Conservation (phyloP, 805 yeast species). For the Myxozyma vanderwaltii region DNA sequence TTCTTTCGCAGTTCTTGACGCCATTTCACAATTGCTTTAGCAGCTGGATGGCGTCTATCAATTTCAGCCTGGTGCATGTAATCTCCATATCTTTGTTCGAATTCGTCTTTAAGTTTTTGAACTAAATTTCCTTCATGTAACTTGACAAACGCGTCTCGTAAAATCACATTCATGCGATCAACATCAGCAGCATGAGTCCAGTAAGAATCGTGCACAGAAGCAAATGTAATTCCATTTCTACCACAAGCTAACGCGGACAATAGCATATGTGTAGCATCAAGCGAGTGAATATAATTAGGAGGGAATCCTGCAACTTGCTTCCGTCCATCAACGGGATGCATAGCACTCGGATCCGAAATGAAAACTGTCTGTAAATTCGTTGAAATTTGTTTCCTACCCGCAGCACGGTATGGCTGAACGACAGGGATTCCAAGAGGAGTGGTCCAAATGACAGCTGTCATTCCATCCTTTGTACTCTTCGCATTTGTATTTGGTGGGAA, state of each 20-base stretch:
- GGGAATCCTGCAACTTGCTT: constrained; percentile 94
- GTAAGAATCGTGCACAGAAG: constrained; percentile 95
- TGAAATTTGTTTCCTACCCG: constrained; percentile 62
- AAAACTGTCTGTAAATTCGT: constrained; percentile 87
- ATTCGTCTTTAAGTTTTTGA: constrained; percentile 70
- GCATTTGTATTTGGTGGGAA: constrained; percentile 64
- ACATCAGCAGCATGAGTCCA: constrained; percentile 96
- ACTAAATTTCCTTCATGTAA: constrained; percentile 77
- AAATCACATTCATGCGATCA: constrained; percentile 62
- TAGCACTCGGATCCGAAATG: constrained; percentile 83
- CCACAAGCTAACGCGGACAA: constrained; percentile 81
- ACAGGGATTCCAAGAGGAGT: constrained; percentile 94
- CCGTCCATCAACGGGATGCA: constrained; percentile 79
- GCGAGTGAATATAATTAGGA: constrained; percentile 90
- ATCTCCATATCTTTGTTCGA: constrained; percentile 74
- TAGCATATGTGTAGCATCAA: constrained; percentile 97
- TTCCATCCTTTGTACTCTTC: constrained; percentile 49
- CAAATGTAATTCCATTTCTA: constrained; percentile 66
- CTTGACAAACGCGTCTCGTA: constrained; percentile 78
- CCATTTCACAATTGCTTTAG: constrained; percentile 48
- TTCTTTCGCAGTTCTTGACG: constrained; percentile 20
- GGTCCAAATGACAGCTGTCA: constrained; percentile 96
- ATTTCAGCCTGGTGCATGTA: constrained; percentile 64
- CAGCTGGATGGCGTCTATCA: constrained; percentile 55
- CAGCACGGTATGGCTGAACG: constrained; percentile 91